These are phyloP conservation scores for Eucalyptus polyanthemos DNA, from an alignment of 345 rosid species.

Conservation along the genomic window DNA sequence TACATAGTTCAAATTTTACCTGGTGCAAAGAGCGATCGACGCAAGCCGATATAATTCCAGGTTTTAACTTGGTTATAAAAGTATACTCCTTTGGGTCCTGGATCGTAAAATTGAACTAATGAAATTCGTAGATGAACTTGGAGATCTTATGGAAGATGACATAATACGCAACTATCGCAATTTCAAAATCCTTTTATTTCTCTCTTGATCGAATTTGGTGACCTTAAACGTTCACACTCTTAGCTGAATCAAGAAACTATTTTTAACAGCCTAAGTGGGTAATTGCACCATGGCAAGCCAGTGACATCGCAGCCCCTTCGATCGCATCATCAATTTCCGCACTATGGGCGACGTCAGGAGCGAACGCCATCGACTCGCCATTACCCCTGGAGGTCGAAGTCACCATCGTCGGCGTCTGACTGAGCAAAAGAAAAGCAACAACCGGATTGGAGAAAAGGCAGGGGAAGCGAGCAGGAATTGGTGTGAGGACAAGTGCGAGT, in stretches of 20 bases:
- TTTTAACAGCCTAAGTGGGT: neutral
- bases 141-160: neutral
- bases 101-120: too few species aligned
- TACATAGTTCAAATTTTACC: neutral
- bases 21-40: neutral
- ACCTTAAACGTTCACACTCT: neutral
- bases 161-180: neutral
- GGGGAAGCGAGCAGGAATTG: neutral
- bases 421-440: neutral
- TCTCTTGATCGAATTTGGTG: neutral
- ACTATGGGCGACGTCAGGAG: neutral
- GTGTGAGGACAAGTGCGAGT: neutral
- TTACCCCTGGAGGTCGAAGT: neutral
- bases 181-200: neutral
- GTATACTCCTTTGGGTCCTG: neutral
- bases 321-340: neutral
- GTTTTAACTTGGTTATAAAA: neutral
- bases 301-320: neutral
- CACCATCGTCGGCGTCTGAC: neutral
- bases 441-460: neutral
- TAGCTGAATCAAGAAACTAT: neutral
- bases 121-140: neutral
- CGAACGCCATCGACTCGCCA: neutral
- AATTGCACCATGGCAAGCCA: constrained; percentile 60
- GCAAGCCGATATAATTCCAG: rapidly evolving